Conservation (phyloP, 345 rosid species). For the Citrus trifoliata region DNA sequence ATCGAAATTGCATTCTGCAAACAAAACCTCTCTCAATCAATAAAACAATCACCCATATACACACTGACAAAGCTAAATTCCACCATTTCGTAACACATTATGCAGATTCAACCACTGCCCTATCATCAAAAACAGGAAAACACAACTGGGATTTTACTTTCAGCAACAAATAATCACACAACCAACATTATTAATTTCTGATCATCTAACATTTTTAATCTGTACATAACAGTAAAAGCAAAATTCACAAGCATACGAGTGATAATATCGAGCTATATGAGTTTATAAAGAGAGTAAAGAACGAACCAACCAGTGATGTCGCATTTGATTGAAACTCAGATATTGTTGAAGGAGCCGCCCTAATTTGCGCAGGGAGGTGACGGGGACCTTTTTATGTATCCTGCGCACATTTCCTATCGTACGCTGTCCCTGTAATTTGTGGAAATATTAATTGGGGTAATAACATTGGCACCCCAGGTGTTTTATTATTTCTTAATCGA, state of each 20-base stretch:
- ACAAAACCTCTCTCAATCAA: background rate
- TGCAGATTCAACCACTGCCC: conserved; percentile 7
- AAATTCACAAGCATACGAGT: background rate
- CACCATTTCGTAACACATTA: conserved; percentile 14
- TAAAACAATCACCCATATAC: background rate
- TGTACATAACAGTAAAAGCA: background rate
- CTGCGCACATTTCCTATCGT: conserved; percentile 53
- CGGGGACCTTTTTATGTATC: conserved; percentile 26
- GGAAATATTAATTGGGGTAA: background rate
- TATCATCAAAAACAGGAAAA: conserved; percentile 11
- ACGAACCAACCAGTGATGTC: conserved; percentile 19
- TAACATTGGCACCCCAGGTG: background rate
- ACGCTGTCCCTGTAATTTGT: conserved; percentile 23
- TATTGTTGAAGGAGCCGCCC: conserved; percentile 40
- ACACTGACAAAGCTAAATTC: background rate
- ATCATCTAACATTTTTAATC: background rate
- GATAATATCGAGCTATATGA: background rate
- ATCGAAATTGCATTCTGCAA: background rate
- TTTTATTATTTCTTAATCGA: background rate
- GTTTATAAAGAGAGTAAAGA: conserved; percentile 12
- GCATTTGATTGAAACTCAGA: background rate
- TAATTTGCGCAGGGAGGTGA: conserved; percentile 76
- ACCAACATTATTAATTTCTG: background rate
- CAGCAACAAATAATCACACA: background rate
- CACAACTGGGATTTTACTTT: conserved; percentile 10